Base-by-base conservation (phyloP, 2,329 filamentous ascomycete species). In the Aspergillus brunneoviolaceus region DNA sequence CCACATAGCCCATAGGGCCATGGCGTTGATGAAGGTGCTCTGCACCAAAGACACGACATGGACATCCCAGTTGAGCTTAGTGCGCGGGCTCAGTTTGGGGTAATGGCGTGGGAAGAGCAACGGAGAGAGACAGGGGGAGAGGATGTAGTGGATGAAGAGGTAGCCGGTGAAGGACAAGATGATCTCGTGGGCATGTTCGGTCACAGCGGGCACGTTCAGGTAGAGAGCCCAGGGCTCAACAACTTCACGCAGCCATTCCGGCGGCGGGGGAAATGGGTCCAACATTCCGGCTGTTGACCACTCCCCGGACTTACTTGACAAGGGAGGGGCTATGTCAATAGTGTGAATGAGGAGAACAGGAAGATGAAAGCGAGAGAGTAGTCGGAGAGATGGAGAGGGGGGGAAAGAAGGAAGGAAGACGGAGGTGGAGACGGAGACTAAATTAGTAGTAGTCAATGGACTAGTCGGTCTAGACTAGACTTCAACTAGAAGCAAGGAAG, bases 11-110 rank as follows among this genome's bases (percentile, higher is more conserved):
- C 82, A 88, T 16, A 88, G 71, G 27, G 85, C 84, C 49, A 84
- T 65, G 4, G 69, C 71, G 69, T 82, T 84, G 68, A 89, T 83
- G 19, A 87, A 67, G 9, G 79, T 76, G 61, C 81, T 82, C 76
- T 89, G 86, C 39, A 86, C 76, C 48, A 89, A 78, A 0, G 83
- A 85, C 48, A 88, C 86, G 57, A 88, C 82, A 69, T 89, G 86
- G 7, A 88, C 85, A 73, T 89, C 83, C 86, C 86, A 89, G 75
- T 87, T 88, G 55, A 88, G 75, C 65, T 80, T 81, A 1, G 85
- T 88, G 51, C 85, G 82, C 25, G 71, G 72, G 60, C 77, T 81
- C 65, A 89, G 78, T 11, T 77, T 74, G 39, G 77, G 72, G 71
- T 89, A 89, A 65, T 79, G 78, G 49, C 76, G 72, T 19, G 85